phyloP scores from a whole-genome alignment of 345 rosid species.

The Hypericum perforatum region DNA sequence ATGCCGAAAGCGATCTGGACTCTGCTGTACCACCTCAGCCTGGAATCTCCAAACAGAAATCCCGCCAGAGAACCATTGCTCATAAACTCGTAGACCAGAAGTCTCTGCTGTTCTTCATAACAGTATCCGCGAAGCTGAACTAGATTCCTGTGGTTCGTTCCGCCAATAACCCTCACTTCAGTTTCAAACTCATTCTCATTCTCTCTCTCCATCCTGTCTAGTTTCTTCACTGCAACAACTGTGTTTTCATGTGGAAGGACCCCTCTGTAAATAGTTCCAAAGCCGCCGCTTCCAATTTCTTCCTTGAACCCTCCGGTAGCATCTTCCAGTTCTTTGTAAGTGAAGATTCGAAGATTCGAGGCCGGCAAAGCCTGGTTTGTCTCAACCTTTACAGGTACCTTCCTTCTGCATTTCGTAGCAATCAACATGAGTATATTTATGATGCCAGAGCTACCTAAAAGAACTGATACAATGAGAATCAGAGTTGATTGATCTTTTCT shows the following conservation, averaged over 20 bases:
- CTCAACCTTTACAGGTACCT: background rate
- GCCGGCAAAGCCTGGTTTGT: background rate
- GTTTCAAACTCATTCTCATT: slow-evolving; percentile 21
- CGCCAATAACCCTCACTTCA: slow-evolving; percentile 27
- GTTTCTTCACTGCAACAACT: slow-evolving; percentile 23
- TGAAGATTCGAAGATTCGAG: slow-evolving; percentile 13
- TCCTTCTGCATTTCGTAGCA: background rate
- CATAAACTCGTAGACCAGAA: slow-evolving; percentile 30
- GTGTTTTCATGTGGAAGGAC: background rate
- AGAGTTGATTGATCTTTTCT: slow-evolving; percentile 7
- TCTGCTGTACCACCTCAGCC: slow-evolving; percentile 22
- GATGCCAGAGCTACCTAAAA: slow-evolving; percentile 21
- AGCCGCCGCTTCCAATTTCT: slow-evolving; percentile 33
- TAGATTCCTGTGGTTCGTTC: slow-evolving; percentile 37
- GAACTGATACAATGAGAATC: slow-evolving; percentile 13
- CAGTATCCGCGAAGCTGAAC: slow-evolving; percentile 30
- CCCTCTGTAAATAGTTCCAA: slow-evolving; percentile 33
- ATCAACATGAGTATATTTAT: slow-evolving; percentile 21
- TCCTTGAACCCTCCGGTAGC: slow-evolving; percentile 29
- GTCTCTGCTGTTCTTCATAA: slow-evolving; percentile 23
- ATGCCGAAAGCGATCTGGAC: slow-evolving; percentile 20
- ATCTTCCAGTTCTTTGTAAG: slow-evolving; percentile 20
- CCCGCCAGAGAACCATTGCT: slow-evolving; percentile 22
- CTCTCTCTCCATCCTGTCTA: slow-evolving; percentile 12
- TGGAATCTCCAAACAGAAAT: slow-evolving; percentile 16